Conservation (phyloP, 2,329 filamentous ascomycete genomes). For the Botrytis hyacinthi region DNA sequence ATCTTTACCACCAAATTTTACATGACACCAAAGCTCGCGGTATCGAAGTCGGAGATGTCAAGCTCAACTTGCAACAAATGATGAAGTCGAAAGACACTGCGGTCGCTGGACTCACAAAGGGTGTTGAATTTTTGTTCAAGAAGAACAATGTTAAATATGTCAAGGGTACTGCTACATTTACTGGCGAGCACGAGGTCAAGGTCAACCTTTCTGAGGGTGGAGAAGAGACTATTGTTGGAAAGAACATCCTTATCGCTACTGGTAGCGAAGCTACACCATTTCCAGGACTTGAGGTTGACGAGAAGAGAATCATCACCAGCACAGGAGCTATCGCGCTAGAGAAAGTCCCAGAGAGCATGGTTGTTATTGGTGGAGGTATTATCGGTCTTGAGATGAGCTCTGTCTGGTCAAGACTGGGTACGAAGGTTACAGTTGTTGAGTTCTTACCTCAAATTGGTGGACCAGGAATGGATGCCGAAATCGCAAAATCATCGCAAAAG, state of each 20-base stretch:
- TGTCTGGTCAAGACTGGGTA: slow-evolving; percentile 91
- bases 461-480: slow-evolving; percentile 93
- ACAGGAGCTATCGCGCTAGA: slow-evolving; percentile 88
- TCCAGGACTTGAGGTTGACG: slow-evolving; percentile 91
- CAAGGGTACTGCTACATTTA: slow-evolving; percentile 86
- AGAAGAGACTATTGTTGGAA: slow-evolving; percentile 80
- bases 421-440: slow-evolving; percentile 96
- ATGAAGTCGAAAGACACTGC: slow-evolving; percentile 99
- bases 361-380: slow-evolving; percentile 97
- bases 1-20: slow-evolving; percentile 93
- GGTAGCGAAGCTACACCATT: slow-evolving; percentile 95
- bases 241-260: slow-evolving; percentile 98
- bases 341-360: slow-evolving; percentile 92
- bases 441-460: slow-evolving; percentile 95
- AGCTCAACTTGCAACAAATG: slow-evolving; percentile 90
- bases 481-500: slow-evolving; percentile 89
- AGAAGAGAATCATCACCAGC: slow-evolving; percentile 96
- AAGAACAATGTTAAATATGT: slow-evolving; percentile 99
- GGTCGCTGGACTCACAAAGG: slow-evolving; percentile 86
- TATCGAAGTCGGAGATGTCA: slow-evolving; percentile 96
- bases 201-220: slow-evolving; percentile 88
- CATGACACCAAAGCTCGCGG: slow-evolving; percentile 97
- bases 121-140: slow-evolving; percentile 97
- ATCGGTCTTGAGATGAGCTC: slow-evolving; percentile 98
- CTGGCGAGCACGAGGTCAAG: slow-evolving; percentile 86